These are phyloP conservation scores for Daldinia decipiens DNA, from an alignment of 495 filamentous ascomycete genomes.

Conservation along the genomic window DNA sequence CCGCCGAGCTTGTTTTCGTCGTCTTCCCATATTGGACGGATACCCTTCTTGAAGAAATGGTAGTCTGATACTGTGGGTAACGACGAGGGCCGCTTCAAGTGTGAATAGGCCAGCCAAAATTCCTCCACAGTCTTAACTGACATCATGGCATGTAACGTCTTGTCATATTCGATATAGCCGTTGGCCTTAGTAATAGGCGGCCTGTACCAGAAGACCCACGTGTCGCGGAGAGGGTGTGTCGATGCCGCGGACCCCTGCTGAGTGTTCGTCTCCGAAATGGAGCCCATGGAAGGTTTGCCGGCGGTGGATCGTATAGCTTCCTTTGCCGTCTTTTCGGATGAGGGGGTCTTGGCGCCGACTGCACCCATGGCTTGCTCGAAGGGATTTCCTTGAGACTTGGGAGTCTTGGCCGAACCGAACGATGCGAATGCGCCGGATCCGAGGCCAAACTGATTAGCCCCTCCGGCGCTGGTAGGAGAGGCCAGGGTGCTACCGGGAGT, in stretches of 20 bases:
- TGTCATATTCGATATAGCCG: constrained; percentile 95
- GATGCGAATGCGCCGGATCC: constrained; percentile 96
- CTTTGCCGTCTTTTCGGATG: constrained; percentile 64
- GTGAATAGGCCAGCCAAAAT: constrained; percentile 91
- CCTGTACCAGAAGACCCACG: constrained; percentile 97
- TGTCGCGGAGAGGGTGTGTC: constrained; percentile 76
- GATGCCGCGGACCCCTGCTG: constrained; percentile 41
- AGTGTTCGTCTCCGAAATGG: constrained; percentile 54
- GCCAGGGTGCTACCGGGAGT: constrained; percentile 75
- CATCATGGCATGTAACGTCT: constrained; percentile 88
- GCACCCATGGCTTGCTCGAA: constrained; percentile 76
- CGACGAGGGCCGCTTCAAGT: constrained; percentile 87
- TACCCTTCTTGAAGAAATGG: constrained; percentile 96
- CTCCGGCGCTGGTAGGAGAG: constrained; percentile 86
- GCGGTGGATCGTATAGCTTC: constrained; percentile 59
- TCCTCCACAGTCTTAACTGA: constrained; percentile 84
- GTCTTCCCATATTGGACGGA: constrained; percentile 98
- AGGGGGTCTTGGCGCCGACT: constrained; percentile 73
- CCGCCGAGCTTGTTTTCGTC: constrained; percentile 95
- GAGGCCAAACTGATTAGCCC: constrained; percentile 91
- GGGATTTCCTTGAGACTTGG: constrained; percentile 85
- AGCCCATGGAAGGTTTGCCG: constrained; percentile 55
- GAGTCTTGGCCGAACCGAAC: constrained; percentile 87
- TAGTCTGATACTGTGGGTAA: constrained; percentile 96
- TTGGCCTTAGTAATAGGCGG: constrained; percentile 88